Conservation (phyloP, 1,284 basidiomycete species). For the Earliella scabrosa region DNA sequence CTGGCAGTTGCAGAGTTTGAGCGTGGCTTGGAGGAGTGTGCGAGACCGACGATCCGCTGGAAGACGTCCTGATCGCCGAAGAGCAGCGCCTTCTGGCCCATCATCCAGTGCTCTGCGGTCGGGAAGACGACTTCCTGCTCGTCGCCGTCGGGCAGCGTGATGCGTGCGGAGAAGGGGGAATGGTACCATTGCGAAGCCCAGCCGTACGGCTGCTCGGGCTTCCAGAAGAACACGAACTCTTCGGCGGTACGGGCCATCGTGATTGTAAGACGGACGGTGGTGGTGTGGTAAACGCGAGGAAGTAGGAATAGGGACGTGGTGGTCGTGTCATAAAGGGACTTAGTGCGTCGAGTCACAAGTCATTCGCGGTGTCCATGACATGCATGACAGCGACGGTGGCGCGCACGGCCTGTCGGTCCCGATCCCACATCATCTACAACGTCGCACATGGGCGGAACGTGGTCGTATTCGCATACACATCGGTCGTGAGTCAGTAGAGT, state of each 20-base stretch:
- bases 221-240: slow-evolving; percentile 53
- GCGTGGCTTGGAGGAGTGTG: background rate
- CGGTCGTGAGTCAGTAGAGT: background rate
- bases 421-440: no score
- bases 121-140: slow-evolving; percentile 41
- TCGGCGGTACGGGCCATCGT: slow-evolving; percentile 11
- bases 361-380: no score
- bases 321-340: background rate
- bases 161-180: slow-evolving; percentile 46
- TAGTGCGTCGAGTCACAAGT: no score
- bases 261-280: background rate
- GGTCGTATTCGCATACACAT: no score
- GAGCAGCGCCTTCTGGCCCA: slow-evolving; percentile 61
- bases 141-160: slow-evolving; percentile 39
- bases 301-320: no score
- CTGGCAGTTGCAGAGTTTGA: background rate
- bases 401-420: no score
- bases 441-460: no score
- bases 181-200: slow-evolving; percentile 62
- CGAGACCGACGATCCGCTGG: slow-evolving; percentile 40
- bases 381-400: no score
- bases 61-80: slow-evolving; percentile 51
- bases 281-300: no score
- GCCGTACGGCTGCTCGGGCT: slow-evolving; percentile 41
- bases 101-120: slow-evolving; percentile 69